phyloP scores from a whole-genome alignment of 495 filamentous ascomycete species.

The Penicillium samsonianum region DNA sequence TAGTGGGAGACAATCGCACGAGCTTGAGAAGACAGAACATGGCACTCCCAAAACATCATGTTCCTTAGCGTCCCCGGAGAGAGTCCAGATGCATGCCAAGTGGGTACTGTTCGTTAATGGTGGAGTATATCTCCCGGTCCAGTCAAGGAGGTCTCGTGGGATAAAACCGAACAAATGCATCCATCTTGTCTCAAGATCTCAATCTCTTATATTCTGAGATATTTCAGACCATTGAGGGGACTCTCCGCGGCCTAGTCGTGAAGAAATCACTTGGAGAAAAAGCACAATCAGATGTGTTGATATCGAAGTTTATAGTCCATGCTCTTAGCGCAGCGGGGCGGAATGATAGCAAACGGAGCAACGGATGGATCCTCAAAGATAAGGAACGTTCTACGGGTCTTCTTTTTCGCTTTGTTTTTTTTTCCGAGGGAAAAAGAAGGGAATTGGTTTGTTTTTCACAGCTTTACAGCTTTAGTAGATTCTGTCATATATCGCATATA shows the following conservation, averaged over 20 bases:
- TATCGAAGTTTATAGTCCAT: constrained; percentile 8
- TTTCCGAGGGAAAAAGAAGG: background rate
- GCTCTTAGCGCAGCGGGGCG: constrained; percentile 3
- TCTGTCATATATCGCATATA: background rate
- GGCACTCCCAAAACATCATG: constrained; percentile 7
- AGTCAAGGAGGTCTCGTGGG: background rate
- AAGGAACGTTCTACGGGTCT: constrained; percentile 14
- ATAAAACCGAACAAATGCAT: background rate
- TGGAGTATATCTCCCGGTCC: constrained; percentile 8
- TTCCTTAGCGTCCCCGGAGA: constrained; percentile 7
- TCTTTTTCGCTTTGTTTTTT: background rate
- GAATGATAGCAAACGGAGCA: constrained; percentile 3
- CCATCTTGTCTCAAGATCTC: background rate
- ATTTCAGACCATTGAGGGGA: background rate
- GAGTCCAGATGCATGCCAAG: constrained; percentile 11
- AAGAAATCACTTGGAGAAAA: background rate
- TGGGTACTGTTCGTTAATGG: constrained; percentile 16
- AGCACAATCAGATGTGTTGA: constrained; percentile 1
- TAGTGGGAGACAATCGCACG: background rate
- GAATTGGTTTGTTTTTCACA: background rate
- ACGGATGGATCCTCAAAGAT: constrained; percentile 17
- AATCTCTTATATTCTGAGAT: background rate
- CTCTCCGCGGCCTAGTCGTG: background rate
- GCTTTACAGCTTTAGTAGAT: background rate
- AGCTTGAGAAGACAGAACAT: constrained; percentile 1